A percentile compares a stretch with the other conserved stretches of the same genome.
Evolutionary conservation across 805 yeast species (phyloP).

Genomic region (Brettanomyces nanus): DNA sequence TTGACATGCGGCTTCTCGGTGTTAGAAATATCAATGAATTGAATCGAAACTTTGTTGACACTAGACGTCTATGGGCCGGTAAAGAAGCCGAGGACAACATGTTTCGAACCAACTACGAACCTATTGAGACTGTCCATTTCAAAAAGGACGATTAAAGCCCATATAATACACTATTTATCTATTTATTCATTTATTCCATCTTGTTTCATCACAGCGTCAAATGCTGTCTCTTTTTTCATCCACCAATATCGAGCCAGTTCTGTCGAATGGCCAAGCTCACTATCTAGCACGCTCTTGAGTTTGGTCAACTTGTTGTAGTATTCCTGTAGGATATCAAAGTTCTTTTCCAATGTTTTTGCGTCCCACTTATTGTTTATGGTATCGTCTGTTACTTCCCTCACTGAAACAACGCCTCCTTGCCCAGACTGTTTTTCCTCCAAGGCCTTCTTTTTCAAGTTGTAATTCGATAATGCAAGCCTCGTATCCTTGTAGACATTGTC

Average conservation of each 20-base stretch:
- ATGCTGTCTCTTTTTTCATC: constrained; percentile 14
- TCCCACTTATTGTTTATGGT: constrained; percentile 8
- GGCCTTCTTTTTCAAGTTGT: constrained; percentile 1
- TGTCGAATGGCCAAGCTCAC: constrained; percentile 14
- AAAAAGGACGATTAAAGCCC: not conserved
- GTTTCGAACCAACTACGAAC: constrained; percentile 23
- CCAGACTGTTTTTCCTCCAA: constrained; percentile 3
- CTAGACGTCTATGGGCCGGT: constrained; percentile 24
- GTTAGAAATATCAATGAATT: constrained; percentile 54
- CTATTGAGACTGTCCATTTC: constrained; percentile 23
- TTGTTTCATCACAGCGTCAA: too few species aligned
- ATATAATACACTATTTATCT: too few species aligned
- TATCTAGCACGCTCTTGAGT: constrained; percentile 13
- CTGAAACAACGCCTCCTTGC: constrained; percentile 5
- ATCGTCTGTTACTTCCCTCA: constrained; percentile 9
- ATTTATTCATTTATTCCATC: too few species aligned
- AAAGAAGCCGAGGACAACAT: constrained; percentile 25
- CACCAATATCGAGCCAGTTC: constrained; percentile 15
- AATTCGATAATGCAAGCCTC: constrained; percentile 7
- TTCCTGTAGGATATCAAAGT: constrained; percentile 12
- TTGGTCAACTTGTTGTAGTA: constrained; percentile 16
- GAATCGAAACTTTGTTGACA: constrained; percentile 54
- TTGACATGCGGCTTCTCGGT: constrained; percentile 78
- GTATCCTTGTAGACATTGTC: constrained; percentile 7
- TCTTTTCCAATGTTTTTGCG: constrained; percentile 6